Base-by-base conservation (phyloP, 2,329 filamentous ascomycete species). In the Penicillium fuscoglaucum region DNA sequence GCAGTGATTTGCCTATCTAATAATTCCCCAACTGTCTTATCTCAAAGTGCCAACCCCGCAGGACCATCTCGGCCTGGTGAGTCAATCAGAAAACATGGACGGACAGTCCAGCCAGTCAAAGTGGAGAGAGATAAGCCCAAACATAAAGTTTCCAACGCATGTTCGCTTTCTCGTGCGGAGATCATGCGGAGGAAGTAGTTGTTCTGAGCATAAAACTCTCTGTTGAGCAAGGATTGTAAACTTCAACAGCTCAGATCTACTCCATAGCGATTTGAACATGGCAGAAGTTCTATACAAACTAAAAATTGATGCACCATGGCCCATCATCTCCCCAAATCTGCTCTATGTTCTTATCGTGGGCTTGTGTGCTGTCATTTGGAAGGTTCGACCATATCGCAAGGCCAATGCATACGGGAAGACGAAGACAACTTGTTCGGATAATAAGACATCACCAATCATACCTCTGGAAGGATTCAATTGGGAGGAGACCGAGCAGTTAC, bases 391-490 rank as follows among this genome's bases (percentile, higher is more conserved):
- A 29, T 37, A 8, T 49, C 44, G 39, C 19, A 48, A 26, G 43
- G 19, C 17, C 8, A 21, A 7, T n/a, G 33, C 51, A 29, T 19
- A 26, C 37, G 31, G 4, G 26, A 47, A 48, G 31, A 57, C 21
- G n/a, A 50, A 33, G 4, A 3, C 21, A 45, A 21, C 29, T 33
- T 48, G 24, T 26, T 39, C 29, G 9, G 39, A 52, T 39, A 47
- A 44, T 12, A 67, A 60, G 21, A 71, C 70, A 46, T 68, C 70
- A 2, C 48, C 64, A 1, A 66, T 77, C 39, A 66, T 74, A 24
- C 78, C 83, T 3, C 72, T 86, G 4, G 47, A 68, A 2, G 70
- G 78, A 55, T 84, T 87, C 62, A 71, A 83, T 58, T 82, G 83
- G 78, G 67, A 75, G 52, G 76, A 71, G 0, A 81, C 79, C 33